Conservation (phyloP, 768 basidiomycete species). For the Pleurotus giganteus region DNA sequence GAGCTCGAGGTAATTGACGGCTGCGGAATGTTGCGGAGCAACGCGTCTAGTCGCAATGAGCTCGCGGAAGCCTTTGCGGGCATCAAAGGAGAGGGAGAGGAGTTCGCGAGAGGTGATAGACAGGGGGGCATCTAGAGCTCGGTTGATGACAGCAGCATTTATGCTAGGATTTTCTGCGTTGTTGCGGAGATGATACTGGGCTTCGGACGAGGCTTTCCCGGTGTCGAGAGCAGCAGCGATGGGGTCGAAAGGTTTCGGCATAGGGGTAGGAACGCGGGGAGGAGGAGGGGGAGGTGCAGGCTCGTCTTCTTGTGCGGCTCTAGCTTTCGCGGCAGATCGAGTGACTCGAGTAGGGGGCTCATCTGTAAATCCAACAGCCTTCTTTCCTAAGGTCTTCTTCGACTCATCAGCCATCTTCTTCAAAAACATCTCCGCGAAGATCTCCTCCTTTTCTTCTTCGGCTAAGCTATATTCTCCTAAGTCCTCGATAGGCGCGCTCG, state of each 20-base stretch:
- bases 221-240: background rate
- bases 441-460: background rate
- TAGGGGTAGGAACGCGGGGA: background rate
- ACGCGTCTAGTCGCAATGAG: background rate
- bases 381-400: too few relatives aligned
- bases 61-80: background rate
- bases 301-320: background rate
- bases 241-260: background rate
- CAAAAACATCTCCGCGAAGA: too few relatives aligned
- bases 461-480: background rate
- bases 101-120: background rate
- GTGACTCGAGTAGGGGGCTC: background rate
- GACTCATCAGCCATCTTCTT: too few relatives aligned
- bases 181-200: background rate
- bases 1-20: too few relatives aligned
- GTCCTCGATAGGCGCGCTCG: background rate
- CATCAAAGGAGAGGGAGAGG: background rate
- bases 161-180: background rate
- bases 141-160: background rate
- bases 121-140: background rate
- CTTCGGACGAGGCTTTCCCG: background rate
- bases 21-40: too few relatives aligned
- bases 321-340: background rate
- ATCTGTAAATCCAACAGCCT: too few relatives aligned
- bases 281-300: too few relatives aligned